phyloP scores from a whole-genome alignment of 2,329 filamentous ascomycete species.

The Pyrenophora graminea region DNA sequence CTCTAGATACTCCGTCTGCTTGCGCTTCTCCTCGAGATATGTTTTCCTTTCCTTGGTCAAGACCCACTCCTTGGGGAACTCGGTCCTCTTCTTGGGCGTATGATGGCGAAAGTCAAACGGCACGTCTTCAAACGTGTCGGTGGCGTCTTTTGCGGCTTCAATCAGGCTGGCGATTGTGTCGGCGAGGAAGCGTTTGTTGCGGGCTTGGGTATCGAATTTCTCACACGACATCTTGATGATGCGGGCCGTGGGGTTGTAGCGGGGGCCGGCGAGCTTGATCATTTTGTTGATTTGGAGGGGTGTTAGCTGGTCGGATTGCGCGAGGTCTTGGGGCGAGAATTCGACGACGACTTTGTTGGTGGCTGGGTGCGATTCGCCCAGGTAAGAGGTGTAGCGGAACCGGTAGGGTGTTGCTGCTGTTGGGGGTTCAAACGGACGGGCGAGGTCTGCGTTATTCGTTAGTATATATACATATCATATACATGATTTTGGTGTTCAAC shows the following conservation, averaged over 20 bases:
- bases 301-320: conserved; percentile 70
- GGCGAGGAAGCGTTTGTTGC: conserved; percentile 94
- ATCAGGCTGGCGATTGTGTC: conserved; percentile 77
- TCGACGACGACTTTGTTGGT: conserved; percentile 93
- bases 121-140: conserved; percentile 84
- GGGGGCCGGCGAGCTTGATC: conserved; percentile 80
- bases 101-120: conserved; percentile 89
- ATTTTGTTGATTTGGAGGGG: conserved; percentile 75
- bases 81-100: conserved; percentile 66
- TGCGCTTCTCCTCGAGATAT: conserved; percentile 67
- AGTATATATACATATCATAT: not conserved
- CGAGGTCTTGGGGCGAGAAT: conserved; percentile 75
- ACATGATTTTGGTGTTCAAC: conserved; percentile 43
- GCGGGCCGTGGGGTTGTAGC: conserved; percentile 84
- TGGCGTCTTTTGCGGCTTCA: conserved; percentile 71
- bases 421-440: conserved; percentile 78
- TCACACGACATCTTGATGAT: conserved; percentile 90
- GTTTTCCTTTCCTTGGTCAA: conserved; percentile 71
- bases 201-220: conserved; percentile 82
- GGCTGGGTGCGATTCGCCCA: conserved; percentile 91
- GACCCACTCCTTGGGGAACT: conserved; percentile 82
- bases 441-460: conserved; percentile 64
- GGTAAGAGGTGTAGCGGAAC: conserved; percentile 96
- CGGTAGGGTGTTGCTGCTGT: conserved; percentile 71
- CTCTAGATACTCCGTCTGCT: conserved; percentile 59